Evolutionary conservation across 2,329 filamentous ascomycete species (phyloP).

Genomic region (Volutella citrinella): DNA sequence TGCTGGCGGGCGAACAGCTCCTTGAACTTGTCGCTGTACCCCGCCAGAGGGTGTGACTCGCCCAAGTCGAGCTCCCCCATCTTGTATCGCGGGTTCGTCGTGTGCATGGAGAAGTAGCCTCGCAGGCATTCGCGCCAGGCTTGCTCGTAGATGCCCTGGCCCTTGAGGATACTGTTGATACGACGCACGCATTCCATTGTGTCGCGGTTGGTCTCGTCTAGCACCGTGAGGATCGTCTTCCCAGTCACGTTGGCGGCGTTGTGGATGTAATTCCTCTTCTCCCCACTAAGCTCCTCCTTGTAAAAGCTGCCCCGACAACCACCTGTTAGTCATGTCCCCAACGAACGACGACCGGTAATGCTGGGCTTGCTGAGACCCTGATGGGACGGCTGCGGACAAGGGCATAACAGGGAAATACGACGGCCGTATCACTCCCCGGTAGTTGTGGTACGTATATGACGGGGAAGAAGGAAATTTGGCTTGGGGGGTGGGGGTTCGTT

Average conservation of each 20-base stretch:
- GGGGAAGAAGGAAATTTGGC: too few species aligned
- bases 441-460: too few species aligned
- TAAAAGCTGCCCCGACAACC: slow-evolving; percentile 5
- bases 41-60: slow-evolving; percentile 6
- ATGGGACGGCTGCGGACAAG: too few species aligned
- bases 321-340: too few species aligned
- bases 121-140: slow-evolving; percentile 6
- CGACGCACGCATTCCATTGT: slow-evolving; percentile 3
- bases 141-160: slow-evolving; percentile 6
- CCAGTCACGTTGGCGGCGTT: slow-evolving; percentile 2
- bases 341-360: too few species aligned
- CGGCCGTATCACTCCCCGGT: too few species aligned
- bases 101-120: slow-evolving; percentile 9
- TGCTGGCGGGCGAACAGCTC: too few species aligned
- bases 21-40: too few species aligned
- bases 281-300: slow-evolving; percentile 6
- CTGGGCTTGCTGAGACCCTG: too few species aligned
- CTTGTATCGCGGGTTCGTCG: slow-evolving; percentile 8
- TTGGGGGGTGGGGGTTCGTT: too few species aligned
- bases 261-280: slow-evolving; percentile 6
- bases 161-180: slow-evolving; percentile 7
- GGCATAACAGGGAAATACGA: too few species aligned
- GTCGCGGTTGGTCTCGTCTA: slow-evolving; percentile 3
- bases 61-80: slow-evolving; percentile 2
- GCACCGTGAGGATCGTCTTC: slow-evolving; percentile 4